Base-by-base conservation (phyloP, 1,284 basidiomycete species). In the Pseudozyma hubeiensis region DNA sequence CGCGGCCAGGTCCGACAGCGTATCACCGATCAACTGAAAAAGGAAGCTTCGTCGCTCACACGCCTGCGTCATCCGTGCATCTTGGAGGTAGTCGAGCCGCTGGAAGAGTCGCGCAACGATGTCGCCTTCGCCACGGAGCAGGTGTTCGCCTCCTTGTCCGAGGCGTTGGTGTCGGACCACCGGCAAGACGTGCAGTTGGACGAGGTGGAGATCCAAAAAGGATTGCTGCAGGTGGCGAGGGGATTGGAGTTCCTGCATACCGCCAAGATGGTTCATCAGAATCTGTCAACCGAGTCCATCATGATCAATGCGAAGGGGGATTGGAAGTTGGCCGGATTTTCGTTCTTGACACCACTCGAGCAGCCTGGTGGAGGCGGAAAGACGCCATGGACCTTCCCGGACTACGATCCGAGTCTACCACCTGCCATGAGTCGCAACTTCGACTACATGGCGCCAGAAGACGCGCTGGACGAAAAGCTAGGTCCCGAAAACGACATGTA, bases 71-170 rank as follows among this genome's bases (percentile, higher is more conserved):
- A 99, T 86, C 96, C 96, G 3, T 96, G 92, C 74, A 91, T 99
- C 58, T 87, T 99, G 89, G 96, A 99, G 86, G 93, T 98, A 89
- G 94, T 97, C 30, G 96, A 99, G 85, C 95, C 96, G n/a, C 86
- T 97, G 46, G 95, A 98, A 85, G 96, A 99, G 84, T 92, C 94
- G 0, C 82, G 86, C 52, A 90, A 87, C 49, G 92, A 95, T 77
- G 87, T 98, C 48, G 90, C 91, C 19, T 99, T 97, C 80, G 96
- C 95, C 1, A 97, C 96, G 0, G 97, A 99, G 82, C 87, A 75
- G n/a, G 77, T 84, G 19, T 61, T 80, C 13, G 74, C 78, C 5
- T 58, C 70, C 3, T 50, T 80, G 0, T 65, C 67, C 0, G 69
- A 66, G 19, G 68, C 70, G n/a, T 45, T 79, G 10, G 54, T 71